Conservation (phyloP, 108 stramenopile genomes). For the Cyclotella kingstonii region DNA sequence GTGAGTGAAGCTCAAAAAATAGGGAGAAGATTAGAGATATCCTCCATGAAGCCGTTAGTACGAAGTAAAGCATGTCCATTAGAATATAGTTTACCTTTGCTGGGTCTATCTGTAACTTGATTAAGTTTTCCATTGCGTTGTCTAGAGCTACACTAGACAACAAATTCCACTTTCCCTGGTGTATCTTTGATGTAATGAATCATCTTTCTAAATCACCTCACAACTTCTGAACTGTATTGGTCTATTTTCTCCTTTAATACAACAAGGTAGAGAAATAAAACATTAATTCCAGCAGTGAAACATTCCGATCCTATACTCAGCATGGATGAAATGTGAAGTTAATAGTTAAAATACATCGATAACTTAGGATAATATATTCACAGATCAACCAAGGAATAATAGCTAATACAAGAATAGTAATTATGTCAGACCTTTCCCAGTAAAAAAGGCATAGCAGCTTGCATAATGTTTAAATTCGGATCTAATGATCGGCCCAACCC, state of each 20-base stretch:
- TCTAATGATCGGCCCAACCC: constrained; percentile 85
- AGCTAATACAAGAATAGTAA: neutral
- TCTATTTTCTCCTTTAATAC: too few species aligned
- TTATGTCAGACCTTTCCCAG: constrained; percentile 57
- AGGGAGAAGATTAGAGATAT: neutral
- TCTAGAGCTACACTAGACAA: too few species aligned
- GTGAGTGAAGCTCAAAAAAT: constrained; percentile 28
- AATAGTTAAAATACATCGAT: neutral
- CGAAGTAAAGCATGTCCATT: constrained; percentile 35
- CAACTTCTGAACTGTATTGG: too few species aligned
- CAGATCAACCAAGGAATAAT: neutral
- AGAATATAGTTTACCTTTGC: constrained; percentile 34
- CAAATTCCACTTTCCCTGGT: too few species aligned
- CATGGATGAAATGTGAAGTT: too few species aligned
- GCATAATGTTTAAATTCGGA: constrained; percentile 78
- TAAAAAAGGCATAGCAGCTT: constrained; percentile 81
- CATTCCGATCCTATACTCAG: too few species aligned
- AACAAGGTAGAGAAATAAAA: too few species aligned
- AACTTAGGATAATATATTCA: neutral
- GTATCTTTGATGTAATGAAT: too few species aligned
- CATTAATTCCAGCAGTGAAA: too few species aligned
- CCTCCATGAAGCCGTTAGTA: constrained; percentile 9
- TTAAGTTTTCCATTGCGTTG: too few species aligned
- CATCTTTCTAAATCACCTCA: too few species aligned
- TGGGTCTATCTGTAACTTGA: constrained; percentile 4